Conservation (phyloP, 108 stramenopile genomes). For the Licmophora abbreviata region DNA sequence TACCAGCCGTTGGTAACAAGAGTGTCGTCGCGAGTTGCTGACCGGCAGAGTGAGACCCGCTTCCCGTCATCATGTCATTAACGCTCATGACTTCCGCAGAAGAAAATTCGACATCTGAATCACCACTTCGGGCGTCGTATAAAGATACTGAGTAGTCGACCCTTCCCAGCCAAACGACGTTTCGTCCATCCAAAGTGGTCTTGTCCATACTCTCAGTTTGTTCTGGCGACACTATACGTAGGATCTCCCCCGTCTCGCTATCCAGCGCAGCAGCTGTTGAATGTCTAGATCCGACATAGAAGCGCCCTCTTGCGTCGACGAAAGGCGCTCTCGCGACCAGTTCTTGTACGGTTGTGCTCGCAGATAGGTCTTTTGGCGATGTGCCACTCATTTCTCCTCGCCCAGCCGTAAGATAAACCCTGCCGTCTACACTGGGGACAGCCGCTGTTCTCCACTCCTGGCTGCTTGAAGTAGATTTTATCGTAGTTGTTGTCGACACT, state of each 20-base stretch:
- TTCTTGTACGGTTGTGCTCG: slow-evolving; percentile 51
- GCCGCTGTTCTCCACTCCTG: slow-evolving; percentile 26
- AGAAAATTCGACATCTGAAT: slow-evolving; percentile 62
- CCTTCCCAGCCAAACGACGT: slow-evolving; percentile 83
- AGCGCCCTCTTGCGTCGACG: slow-evolving; percentile 62
- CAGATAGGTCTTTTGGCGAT: slow-evolving; percentile 29
- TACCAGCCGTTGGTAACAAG: slow-evolving; percentile 1
- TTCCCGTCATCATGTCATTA: slow-evolving; percentile 44
- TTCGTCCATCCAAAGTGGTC: slow-evolving; percentile 27
- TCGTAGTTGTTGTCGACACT: slow-evolving; percentile 64
- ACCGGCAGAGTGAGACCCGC: background rate
- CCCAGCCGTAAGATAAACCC: slow-evolving; percentile 52
- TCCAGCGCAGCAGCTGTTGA: slow-evolving; percentile 64
- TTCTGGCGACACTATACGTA: slow-evolving; percentile 39
- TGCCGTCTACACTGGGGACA: slow-evolving; percentile 75
- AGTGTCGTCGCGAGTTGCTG: slow-evolving; percentile 2
- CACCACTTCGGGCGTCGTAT: slow-evolving; percentile 63
- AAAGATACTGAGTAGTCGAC: slow-evolving; percentile 67
- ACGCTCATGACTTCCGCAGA: slow-evolving; percentile 57
- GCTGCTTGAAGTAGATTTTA: slow-evolving; percentile 19
- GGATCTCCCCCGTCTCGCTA: slow-evolving; percentile 59
- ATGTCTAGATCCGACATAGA: slow-evolving; percentile 60
- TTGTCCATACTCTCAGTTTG: background rate
- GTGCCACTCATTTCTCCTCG: background rate
- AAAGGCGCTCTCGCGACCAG: slow-evolving; percentile 69